These are phyloP conservation scores for Candida neerlandica DNA, from an alignment of 1,139 yeast species.

Conservation along the genomic window DNA sequence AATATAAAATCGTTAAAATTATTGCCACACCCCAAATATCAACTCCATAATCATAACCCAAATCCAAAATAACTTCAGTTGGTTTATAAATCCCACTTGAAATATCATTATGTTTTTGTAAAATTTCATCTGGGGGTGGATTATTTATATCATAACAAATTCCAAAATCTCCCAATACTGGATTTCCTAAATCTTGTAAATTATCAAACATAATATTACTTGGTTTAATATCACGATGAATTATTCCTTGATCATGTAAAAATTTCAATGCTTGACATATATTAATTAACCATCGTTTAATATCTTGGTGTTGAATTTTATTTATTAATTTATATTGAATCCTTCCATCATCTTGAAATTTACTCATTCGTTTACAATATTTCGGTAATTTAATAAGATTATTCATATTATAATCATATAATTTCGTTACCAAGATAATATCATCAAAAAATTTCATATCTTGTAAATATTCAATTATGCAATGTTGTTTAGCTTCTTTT, in stretches of 20 bases:
- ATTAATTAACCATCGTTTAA: constrained; percentile 21
- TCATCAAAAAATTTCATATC: constrained; percentile 35
- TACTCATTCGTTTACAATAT: constrained; percentile 16
- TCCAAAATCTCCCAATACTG: constrained; percentile 77
- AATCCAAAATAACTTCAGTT: constrained; percentile 69
- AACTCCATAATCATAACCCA: constrained; percentile 68
- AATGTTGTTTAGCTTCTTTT: constrained; percentile 18
- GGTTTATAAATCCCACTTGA: constrained; percentile 80
- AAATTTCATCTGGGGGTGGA: constrained; percentile 43
- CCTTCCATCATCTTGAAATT: constrained; percentile 5
- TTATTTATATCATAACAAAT: constrained; percentile 50
- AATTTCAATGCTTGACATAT: constrained; percentile 25
- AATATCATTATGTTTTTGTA: constrained; percentile 65
- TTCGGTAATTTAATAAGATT: constrained; percentile 23
- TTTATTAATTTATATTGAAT: constrained; percentile 9
- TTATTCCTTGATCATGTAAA: constrained; percentile 55
- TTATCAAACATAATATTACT: constrained; percentile 62
- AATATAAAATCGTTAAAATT: constrained; percentile 60
- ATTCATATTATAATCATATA: constrained; percentile 30
- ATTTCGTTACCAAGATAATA: constrained; percentile 35
- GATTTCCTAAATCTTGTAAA: constrained; percentile 29
- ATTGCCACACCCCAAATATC: constrained; percentile 88
- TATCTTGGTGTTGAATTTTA: constrained; percentile 12
- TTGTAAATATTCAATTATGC: constrained; percentile 26
- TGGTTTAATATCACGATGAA: constrained; percentile 89